phyloP scores from a whole-genome alignment of 2,329 filamentous ascomycete genomes.

The Sclerotinia trifoliorum region DNA sequence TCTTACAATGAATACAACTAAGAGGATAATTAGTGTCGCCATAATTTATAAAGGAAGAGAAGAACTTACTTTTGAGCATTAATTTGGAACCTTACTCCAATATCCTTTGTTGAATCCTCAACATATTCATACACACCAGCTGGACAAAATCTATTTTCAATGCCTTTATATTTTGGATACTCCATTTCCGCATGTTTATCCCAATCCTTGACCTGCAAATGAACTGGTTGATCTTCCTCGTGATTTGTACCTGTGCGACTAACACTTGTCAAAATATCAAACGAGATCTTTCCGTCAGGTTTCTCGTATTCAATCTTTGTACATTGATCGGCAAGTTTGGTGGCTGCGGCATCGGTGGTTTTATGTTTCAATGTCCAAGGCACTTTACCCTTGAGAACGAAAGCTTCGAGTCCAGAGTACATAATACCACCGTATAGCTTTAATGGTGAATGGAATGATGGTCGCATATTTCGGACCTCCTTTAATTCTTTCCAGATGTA shows the following conservation, averaged over 20 bases:
- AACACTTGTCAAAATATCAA: conserved; percentile 94
- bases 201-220: conserved; percentile 94
- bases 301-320: conserved; percentile 95
- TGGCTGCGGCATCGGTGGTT: conserved; percentile 72
- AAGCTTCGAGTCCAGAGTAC: conserved; percentile 93
- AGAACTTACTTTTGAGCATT: conserved; percentile 88
- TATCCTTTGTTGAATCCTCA: conserved; percentile 81
- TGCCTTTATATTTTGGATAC: conserved; percentile 83
- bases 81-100: conserved; percentile 95
- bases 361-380: conserved; percentile 94
- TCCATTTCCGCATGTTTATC: conserved; percentile 80
- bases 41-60: background rate
- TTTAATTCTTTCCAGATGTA: conserved; percentile 92
- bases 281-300: conserved; percentile 90
- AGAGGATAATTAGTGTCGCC: conserved; percentile 29
- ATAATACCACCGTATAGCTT: conserved; percentile 86
- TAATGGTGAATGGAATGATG: conserved; percentile 84
- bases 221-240: conserved; percentile 96
- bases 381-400: conserved; percentile 75
- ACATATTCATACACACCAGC: conserved; percentile 98
- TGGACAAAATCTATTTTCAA: conserved; percentile 96
- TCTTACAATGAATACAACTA: conserved; percentile 99
- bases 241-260: conserved; percentile 96
- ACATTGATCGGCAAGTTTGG: conserved; percentile 75
- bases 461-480: conserved; percentile 95